Evolutionary conservation across 1,139 yeast genomes (phyloP).

Genomic region (Pichia sp.): DNA sequence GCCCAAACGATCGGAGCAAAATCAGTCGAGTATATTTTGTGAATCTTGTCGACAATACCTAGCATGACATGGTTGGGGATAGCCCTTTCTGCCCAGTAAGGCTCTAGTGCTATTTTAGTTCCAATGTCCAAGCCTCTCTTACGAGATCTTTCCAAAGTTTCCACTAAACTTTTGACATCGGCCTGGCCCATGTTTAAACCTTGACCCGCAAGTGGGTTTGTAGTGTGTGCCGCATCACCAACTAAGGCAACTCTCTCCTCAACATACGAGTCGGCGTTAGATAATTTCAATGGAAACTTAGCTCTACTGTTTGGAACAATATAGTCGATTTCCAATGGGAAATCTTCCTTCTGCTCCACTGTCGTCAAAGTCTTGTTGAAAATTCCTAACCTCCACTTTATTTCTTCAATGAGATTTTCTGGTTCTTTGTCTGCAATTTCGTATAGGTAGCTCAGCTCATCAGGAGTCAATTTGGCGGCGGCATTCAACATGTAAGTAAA

Average conservation of each 20-base stretch:
- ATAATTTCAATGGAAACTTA: conserved; percentile 79
- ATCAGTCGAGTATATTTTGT: conserved; percentile 78
- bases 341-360: conserved; percentile 50
- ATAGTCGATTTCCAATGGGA: conserved; percentile 61
- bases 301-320: conserved; percentile 71
- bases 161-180: conserved; percentile 71
- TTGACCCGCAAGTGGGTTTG: conserved; percentile 97
- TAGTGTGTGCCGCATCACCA: conserved; percentile 98
- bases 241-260: conserved; percentile 82
- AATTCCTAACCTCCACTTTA: conserved; percentile 64
- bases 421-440: conserved; percentile 48
- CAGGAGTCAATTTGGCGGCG: conserved; percentile 71
- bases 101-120: conserved; percentile 73
- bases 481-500: conserved; percentile 78
- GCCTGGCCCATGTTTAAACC: conserved; percentile 98
- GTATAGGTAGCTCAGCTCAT: conserved; percentile 74
- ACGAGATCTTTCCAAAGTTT: conserved; percentile 65
- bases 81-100: conserved; percentile 77
- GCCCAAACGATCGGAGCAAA: conserved; percentile 67
- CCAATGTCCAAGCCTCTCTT: conserved; percentile 88
- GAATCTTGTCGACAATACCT: conserved; percentile 89
- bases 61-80: conserved; percentile 73
- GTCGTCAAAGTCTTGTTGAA: conserved; percentile 36
- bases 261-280: conserved; percentile 88
- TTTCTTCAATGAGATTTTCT: conserved; percentile 54